phyloP scores from a whole-genome alignment of 768 basidiomycete genomes.

The Lactifluus subvellereus region DNA sequence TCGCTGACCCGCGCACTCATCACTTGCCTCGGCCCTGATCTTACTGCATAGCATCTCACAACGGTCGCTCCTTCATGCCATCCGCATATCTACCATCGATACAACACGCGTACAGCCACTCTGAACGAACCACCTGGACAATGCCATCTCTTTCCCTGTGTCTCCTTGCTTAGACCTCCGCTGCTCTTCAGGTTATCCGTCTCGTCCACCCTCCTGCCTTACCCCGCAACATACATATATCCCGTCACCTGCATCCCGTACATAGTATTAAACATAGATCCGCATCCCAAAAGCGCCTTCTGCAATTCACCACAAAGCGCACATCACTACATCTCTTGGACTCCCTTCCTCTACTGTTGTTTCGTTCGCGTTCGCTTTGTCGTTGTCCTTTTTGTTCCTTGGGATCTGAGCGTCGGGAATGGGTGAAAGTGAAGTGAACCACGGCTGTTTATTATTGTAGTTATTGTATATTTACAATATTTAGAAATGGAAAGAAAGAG shows the following conservation, averaged over 20 bases:
- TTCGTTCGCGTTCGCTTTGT: constrained; percentile 20
- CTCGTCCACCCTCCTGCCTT: constrained; percentile 11
- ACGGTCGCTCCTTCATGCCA: constrained; percentile 15
- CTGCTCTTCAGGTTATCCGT: neutral
- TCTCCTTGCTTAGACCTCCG: constrained; percentile 7
- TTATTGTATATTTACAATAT: constrained; percentile 25
- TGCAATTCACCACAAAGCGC: constrained; percentile 10
- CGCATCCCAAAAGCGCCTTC: constrained; percentile 19
- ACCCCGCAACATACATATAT: constrained; percentile 14
- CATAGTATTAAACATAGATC: constrained; percentile 18
- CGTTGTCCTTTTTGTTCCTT: constrained; percentile 12
- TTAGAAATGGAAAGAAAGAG: constrained; percentile 17
- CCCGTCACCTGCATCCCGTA: constrained; percentile 17
- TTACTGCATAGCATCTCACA: constrained; percentile 13
- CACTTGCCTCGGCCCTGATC: neutral
- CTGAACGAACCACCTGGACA: neutral
- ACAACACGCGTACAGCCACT: constrained; percentile 15
- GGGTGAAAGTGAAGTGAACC: constrained; percentile 18
- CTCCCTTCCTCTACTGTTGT: constrained; percentile 2
- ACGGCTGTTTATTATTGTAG: constrained; percentile 24
- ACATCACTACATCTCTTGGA: constrained; percentile 22
- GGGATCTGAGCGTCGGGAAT: constrained; percentile 18
- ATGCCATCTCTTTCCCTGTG: constrained; percentile 7
- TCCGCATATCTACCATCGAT: constrained; percentile 10
- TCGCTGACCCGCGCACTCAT: constrained; percentile 4